phyloP scores from a whole-genome alignment of 345 rosid species.

The Rhodamnia argentea region DNA sequence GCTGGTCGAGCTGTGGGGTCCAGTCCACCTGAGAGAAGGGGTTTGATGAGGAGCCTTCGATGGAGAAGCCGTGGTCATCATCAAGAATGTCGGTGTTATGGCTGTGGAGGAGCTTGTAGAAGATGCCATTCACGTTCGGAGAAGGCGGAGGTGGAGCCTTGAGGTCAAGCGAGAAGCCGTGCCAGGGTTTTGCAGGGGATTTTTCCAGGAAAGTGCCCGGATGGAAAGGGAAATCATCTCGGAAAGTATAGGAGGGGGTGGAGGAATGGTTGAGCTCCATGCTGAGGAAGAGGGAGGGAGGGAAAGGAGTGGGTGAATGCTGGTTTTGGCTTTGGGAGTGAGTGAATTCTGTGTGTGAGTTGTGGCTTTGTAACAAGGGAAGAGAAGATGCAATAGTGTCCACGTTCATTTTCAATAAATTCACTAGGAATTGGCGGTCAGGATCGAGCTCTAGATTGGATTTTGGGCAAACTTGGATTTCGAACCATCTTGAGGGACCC shows the following conservation, averaged over 20 bases:
- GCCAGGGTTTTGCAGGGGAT: neutral
- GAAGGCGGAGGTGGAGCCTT: neutral
- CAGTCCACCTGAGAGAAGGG: slow-evolving; percentile 6
- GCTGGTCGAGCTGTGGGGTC: neutral
- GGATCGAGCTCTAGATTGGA: neutral
- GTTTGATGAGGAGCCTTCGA: neutral
- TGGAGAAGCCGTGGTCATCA: neutral
- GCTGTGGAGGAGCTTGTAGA: neutral
- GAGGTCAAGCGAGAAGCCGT: neutral
- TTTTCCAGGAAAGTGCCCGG: slow-evolving; percentile 19
- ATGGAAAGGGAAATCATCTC: slow-evolving; percentile 24
- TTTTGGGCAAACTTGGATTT: neutral
- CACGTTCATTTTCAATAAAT: neutral
- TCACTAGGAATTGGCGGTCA: neutral
- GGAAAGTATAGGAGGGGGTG: slow-evolving; percentile 2
- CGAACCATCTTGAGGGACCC: neutral
- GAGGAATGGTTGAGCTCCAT: slow-evolving; percentile 31
- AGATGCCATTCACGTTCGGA: neutral
- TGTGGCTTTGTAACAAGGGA: neutral
- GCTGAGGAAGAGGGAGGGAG: neutral
- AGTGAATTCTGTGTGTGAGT: neutral
- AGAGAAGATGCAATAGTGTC: neutral
- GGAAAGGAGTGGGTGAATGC: neutral
- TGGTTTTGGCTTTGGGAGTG: neutral
- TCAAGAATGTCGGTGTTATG: neutral